These are phyloP conservation scores for Fusarium tanahbumbuense DNA, from an alignment of 2,329 filamentous ascomycete genomes.

Conservation along the genomic window DNA sequence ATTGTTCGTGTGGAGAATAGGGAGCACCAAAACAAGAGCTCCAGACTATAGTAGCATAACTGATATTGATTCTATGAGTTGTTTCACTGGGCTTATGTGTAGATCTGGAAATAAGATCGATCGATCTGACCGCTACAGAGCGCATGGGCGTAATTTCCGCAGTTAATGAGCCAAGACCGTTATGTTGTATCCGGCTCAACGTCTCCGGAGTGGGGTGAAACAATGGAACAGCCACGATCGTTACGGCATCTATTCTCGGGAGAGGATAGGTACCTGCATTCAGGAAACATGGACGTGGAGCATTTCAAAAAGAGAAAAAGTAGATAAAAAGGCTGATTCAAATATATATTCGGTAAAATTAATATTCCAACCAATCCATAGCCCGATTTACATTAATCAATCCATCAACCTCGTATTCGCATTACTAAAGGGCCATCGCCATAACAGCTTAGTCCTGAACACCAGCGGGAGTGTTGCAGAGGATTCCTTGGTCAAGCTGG, in stretches of 20 bases:
- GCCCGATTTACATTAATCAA: not conserved
- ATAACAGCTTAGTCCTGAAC: slow-evolving; percentile 41
- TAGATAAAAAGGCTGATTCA: not conserved
- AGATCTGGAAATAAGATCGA: not conserved
- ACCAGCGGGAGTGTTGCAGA: slow-evolving; percentile 52
- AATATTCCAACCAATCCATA: not conserved
- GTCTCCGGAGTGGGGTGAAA: not conserved
- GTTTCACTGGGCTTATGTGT: not conserved
- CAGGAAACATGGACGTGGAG: too few species aligned
- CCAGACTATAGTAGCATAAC: not conserved
- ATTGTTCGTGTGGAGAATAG: slow-evolving; percentile 14
- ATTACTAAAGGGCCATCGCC: not conserved
- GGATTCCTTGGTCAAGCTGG: slow-evolving; percentile 50
- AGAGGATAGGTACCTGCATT: not conserved
- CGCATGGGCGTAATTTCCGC: not conserved
- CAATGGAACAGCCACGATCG: not conserved
- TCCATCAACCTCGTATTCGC: slow-evolving; percentile 7
- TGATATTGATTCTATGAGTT: not conserved
- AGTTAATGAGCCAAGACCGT: not conserved
- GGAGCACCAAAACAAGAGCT: not conserved
- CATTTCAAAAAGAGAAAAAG: not conserved
- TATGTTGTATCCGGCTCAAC: not conserved
- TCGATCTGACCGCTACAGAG: not conserved
- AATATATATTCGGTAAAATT: not conserved
- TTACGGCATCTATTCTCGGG: not conserved